Evolutionary conservation across 768 basidiomycete genomes (phyloP), one percentile per base, ranked within the genome.

Genomic region (Tubosaeta sp.): DNA sequence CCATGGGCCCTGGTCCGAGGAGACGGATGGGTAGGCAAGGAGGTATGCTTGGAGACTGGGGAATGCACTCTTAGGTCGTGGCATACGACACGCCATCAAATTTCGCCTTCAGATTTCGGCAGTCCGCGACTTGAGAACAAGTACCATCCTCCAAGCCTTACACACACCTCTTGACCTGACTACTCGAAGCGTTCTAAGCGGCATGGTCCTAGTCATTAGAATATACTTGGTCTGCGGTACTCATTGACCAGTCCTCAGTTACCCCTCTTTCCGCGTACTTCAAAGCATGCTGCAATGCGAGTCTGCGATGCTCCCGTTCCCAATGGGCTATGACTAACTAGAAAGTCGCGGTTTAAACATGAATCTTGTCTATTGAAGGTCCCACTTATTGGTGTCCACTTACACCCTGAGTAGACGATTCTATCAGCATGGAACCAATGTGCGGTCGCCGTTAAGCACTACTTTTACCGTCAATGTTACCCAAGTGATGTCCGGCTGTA

Each of bases 41-140:
- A 68, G 74, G 60, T 66, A 74, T 58, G 61, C 66, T 61, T 60
- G 71, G 64, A 58, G 85, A 86, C 55, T 86, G 83, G 81, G 75
- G 77, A 47, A 75, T 75, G 66, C 80, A 80, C 60, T 77, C 69
- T 44, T 71, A 61, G 48, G 49, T 26, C 8, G 43, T 33, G 12
- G 39, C 38, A 35, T 7, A 25, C 16, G 11, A 27, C 22, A 22
- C 22, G 22, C 22, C 22, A 22, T 22, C 22, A 3, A 22, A 22
- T 22, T 22, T 22, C 3, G 22, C 22, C 22, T 22, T 3, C 22
- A 22, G 22, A 22, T 1, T 22, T 22, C 22, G 22, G 22, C 22
- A 22, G 22, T 3, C 22, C 22, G 22, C 22, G 22, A 22, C 22
- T 22, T 22, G 22, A 19, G 29, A 45, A 32, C 8, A 5, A 32